phyloP scores from a whole-genome alignment of 345 rosid species.

The Salix arbutifolia region DNA sequence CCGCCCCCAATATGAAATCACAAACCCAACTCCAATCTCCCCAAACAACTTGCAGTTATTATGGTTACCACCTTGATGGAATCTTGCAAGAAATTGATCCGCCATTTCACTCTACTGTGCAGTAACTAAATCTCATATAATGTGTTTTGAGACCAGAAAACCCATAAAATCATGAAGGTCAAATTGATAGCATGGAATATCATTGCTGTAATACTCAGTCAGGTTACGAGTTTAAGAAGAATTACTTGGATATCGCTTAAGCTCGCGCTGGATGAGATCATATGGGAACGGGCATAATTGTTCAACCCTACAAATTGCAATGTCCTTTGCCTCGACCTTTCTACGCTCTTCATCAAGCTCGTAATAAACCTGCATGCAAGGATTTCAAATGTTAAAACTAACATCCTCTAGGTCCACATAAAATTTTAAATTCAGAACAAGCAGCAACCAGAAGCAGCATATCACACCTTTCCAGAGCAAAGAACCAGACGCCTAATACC shows the following conservation, averaged over 20 bases:
- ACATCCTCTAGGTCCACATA: neutral
- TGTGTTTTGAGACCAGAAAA: neutral
- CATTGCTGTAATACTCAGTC: neutral
- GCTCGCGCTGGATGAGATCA: conserved; percentile 74
- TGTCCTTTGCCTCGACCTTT: conserved; percentile 42
- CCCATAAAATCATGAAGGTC: neutral
- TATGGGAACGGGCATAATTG: conserved; percentile 80
- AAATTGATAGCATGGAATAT: neutral
- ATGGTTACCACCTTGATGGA: neutral
- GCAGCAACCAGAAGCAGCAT: neutral
- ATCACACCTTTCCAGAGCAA: conserved; percentile 82
- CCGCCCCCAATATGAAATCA: neutral
- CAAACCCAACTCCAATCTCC: neutral
- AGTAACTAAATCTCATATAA: neutral
- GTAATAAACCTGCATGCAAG: conserved; percentile 29
- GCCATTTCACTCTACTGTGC: neutral
- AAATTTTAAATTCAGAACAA: neutral
- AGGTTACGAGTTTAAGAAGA: neutral
- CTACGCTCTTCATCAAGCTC: conserved; percentile 70
- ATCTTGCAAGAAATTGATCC: neutral
- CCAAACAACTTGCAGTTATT: neutral
- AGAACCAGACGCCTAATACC: conserved; percentile 81
- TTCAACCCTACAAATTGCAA: conserved; percentile 81
- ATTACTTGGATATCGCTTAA: conserved; percentile 72
- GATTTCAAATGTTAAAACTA: neutral